Evolutionary conservation across 2,329 filamentous ascomycete genomes (phyloP), one percentile per base, ranked within the genome.

Genomic region (Torrubiellomyces zombiae): DNA sequence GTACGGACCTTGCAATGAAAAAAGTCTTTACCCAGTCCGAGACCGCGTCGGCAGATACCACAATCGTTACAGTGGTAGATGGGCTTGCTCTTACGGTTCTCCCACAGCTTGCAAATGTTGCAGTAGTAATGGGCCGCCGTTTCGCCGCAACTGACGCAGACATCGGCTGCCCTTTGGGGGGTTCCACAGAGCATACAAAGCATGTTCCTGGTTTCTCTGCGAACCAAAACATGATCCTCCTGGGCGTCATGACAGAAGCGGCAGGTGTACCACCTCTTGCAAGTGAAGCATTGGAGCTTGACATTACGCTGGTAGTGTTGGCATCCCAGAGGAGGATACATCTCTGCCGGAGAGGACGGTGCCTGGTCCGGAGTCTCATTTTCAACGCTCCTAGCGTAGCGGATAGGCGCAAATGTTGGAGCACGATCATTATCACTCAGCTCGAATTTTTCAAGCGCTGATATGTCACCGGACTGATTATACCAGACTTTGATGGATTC

Each of bases 61-160:
- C 89, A 98, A 42, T 95, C 89, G 42, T 74, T 68, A 49, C 89
- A 98, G 47, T 98, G 89, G 45, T 98, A 98, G 29, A 95, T 93
- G 35, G 75, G 77, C 48, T 91, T 94, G 36, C 72, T 75, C 27
- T 73, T 69, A 38, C 94, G 80, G 42, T 95, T 83, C 43, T 95
- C 86, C 89, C 89, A 98, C 2, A 98, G 63, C 52, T 94, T 94
- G 61, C 89, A 98, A 28, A 89, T 77, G 27, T 72, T 67, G 53
- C 89, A 98, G 46, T 91, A 98, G 49, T 95, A 95, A 42, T 77
- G 77, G 9, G 86, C 83, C 6, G 81, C 70, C 29, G 72, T 67
- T 37, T 73, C 70, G 11, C 74, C 76, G 45, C 89, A 98, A 28
- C 69, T 63, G 25, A 65, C 60, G 47, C 89, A 98, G 25, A 69